Percentiles rank a stretch among this genome's conserved stretches.
Evolutionary conservation across 805 yeast genomes (phyloP).

Genomic region (Jamesozyma lodderae): DNA sequence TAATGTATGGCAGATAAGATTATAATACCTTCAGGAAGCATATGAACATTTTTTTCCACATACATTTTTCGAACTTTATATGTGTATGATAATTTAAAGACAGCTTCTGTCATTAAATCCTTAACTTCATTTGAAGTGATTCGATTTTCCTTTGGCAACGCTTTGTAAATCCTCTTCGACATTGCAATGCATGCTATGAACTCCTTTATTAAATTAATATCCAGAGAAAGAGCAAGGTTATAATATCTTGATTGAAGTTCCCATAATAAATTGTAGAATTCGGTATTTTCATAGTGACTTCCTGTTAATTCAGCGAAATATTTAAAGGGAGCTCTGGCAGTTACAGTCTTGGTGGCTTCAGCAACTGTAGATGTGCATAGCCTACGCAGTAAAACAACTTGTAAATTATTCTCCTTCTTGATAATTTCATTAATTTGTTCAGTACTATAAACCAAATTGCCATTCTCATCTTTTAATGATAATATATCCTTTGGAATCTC

Average conservation of each 20-base stretch:
- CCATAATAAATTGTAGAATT: conserved; percentile 17
- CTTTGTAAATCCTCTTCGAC: conserved; percentile 36
- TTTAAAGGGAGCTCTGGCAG: conserved; percentile 20
- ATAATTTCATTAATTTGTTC: conserved; percentile 35
- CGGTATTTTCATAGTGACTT: conserved; percentile 18
- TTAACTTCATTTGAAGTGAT: conserved; percentile 26
- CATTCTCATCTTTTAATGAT: conserved; percentile 10
- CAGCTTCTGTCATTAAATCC: conserved; percentile 30
- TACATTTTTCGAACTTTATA: conserved; percentile 26
- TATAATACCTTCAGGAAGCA: conserved; percentile 30
- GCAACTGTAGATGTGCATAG: conserved; percentile 48
- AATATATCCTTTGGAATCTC: conserved; percentile 31
- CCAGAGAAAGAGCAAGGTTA: conserved; percentile 54
- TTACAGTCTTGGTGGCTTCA: conserved; percentile 27
- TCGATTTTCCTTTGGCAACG: conserved; percentile 22
- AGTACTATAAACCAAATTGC: conserved; percentile 18
- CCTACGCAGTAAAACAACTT: conserved; percentile 55
- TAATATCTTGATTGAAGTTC: conserved; percentile 35
- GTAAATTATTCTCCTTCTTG: conserved; percentile 54
- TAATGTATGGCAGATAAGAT: conserved; percentile 21
- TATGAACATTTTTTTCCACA: conserved; percentile 24
- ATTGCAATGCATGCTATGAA: conserved; percentile 33
- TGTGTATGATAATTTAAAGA: conserved; percentile 32
- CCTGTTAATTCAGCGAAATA: conserved; percentile 17
- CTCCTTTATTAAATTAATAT: conserved; percentile 43